Evolutionary conservation across 768 basidiomycete genomes (phyloP).

Genomic region (Rhodosporidiobolus odoratus): DNA sequence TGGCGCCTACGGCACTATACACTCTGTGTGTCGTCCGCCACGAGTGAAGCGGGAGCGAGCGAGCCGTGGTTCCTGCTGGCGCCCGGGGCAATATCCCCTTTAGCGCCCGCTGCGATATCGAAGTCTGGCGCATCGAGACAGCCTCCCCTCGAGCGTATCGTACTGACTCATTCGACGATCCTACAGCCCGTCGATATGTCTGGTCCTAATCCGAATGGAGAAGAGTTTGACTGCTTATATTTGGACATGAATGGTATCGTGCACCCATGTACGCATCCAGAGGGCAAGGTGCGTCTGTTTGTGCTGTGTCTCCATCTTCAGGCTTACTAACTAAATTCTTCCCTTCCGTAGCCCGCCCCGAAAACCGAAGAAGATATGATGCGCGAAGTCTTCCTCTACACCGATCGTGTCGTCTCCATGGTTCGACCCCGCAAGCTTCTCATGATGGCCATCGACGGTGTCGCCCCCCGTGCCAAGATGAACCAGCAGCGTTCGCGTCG

Average conservation of each 20-base stretch:
- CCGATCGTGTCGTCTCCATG: conserved; percentile 96
- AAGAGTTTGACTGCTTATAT: conserved; percentile 93
- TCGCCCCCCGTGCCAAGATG: conserved; percentile 70
- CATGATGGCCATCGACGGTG: conserved; percentile 88
- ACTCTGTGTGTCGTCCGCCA: no score
- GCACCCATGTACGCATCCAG: conserved; percentile 98
- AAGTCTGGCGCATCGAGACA: no score
- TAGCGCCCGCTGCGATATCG: no score
- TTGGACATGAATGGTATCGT: conserved; percentile 99
- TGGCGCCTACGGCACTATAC: no score
- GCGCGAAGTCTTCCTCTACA: conserved; percentile 93
- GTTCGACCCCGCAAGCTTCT: conserved; percentile 85
- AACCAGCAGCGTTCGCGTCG: conserved; percentile 97
- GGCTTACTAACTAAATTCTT: not conserved
- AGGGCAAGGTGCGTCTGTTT: conserved; percentile 68
- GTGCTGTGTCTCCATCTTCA: not conserved
- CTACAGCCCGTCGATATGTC: conserved; percentile 65
- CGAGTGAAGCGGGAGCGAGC: no score
- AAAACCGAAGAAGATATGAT: conserved; percentile 99
- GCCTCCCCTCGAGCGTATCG: no score
- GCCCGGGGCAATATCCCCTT: no score
- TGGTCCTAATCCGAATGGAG: conserved; percentile 83
- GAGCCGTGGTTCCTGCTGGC: no score
- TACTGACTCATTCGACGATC: no score
- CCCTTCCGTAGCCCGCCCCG: conserved; percentile 66